Base-by-base conservation (phyloP, 1,284 basidiomycete genomes). In the Vanrija pseudolonga region DNA sequence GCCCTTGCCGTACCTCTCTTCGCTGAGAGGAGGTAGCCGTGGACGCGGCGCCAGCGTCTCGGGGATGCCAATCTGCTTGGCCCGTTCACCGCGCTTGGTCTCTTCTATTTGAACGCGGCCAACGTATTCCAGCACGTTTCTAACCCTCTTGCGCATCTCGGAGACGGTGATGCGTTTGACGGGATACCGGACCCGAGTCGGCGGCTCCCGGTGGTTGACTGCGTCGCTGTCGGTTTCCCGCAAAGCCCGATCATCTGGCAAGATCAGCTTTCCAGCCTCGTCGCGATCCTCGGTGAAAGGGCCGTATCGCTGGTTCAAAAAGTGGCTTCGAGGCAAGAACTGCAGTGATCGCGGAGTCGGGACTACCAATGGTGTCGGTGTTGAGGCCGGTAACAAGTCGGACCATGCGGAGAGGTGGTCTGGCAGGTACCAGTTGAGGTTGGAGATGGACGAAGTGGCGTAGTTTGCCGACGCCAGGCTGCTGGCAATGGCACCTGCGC, bases 111-210 rank as follows among this genome's bases (percentile, higher is more conserved):
- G 89, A 3, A 71, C 63, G 19, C 78, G 63, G 0, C 75, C 74
- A 17, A 81, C 90, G 84, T 91, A 98, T 68, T 98, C 95, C 36
- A 95, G 84, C 55, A 98, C 82, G 53, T 88, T 85, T 44, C 91
- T 82, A 19, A 96, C 91, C 19, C 95, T 85, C 78, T 98, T 97
- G 73, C 92, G 89, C 91, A 98, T 96, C 72, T 98, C 95, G 18
- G 86, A 87, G 22, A 95, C 86, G 63, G 93, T 96, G 83, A 88
- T 92, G 49, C 95, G 83, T 74, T 96, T 95, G 60, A 85, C 84
- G 0, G 95, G 95, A 85, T 91, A 98, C 65, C 90, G 89, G 55
- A 97, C 88, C 72, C 91, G 89, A 22, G 93, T 90, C 1, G 92
- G 89, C 40, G 90, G 82, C 73, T 97, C 94, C 62, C 85, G 81